Percentiles rank a stretch among this genome's conserved stretches.
Evolutionary conservation across 148 eudicot species (phyloP).

Genomic region (Amaranthus hypochondriacus): DNA sequence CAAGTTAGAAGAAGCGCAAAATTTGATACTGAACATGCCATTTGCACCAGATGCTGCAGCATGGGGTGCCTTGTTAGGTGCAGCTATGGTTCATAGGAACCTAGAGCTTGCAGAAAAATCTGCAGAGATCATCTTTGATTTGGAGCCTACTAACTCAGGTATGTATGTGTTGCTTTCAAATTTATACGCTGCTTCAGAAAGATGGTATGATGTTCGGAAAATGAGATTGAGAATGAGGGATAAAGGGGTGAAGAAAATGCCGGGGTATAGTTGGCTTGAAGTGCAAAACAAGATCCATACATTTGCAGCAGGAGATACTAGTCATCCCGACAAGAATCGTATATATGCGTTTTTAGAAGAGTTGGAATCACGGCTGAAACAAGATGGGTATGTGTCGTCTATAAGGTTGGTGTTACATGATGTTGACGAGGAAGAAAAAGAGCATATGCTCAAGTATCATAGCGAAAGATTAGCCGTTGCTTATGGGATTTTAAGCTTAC

Average conservation of each 20-base stretch:
- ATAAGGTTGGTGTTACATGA: slow-evolving; percentile 40
- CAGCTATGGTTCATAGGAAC: slow-evolving; percentile 40
- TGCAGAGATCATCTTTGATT: slow-evolving; percentile 37
- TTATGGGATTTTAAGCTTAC: slow-evolving; percentile 35
- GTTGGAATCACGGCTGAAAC: slow-evolving; percentile 37
- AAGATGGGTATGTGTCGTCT: slow-evolving; percentile 37
- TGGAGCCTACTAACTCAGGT: slow-evolving; percentile 46
- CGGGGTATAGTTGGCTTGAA: slow-evolving; percentile 54
- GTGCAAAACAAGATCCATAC: slow-evolving; percentile 45
- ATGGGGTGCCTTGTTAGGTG: slow-evolving; percentile 54
- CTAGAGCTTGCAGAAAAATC: slow-evolving; percentile 45
- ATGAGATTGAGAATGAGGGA: slow-evolving; percentile 45
- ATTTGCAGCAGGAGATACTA: slow-evolving; percentile 38
- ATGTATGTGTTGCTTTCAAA: slow-evolving; percentile 50
- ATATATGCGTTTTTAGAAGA: slow-evolving; percentile 40
- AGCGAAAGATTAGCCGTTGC: slow-evolving; percentile 49
- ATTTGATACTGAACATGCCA: slow-evolving; percentile 38
- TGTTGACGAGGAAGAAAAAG: slow-evolving; percentile 51
- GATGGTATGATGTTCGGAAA: slow-evolving; percentile 40
- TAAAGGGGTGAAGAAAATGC: slow-evolving; percentile 37
- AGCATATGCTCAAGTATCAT: slow-evolving; percentile 48
- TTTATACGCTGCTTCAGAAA: slow-evolving; percentile 43
- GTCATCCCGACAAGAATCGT: slow-evolving; percentile 34
- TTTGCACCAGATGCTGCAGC: slow-evolving; percentile 47
- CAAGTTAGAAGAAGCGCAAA: slow-evolving; percentile 36